Evolutionary conservation across 2,329 filamentous ascomycete species (phyloP).

Genomic region (Plectosphaerella plurivora): DNA sequence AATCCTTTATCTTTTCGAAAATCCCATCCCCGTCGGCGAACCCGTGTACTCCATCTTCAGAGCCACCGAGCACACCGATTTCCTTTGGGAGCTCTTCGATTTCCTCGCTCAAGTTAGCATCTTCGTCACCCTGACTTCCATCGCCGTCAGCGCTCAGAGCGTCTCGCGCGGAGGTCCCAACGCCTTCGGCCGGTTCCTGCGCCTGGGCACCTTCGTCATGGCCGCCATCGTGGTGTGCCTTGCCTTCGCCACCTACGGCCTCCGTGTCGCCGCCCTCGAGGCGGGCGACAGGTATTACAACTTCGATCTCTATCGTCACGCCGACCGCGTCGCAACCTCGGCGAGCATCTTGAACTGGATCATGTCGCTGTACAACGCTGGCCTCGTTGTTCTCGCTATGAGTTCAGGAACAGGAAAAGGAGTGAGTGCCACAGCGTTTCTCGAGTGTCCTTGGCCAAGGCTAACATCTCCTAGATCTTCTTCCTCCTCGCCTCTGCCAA

Average conservation of each 20-base stretch:
- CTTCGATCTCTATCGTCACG: background rate
- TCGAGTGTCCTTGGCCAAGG: background rate
- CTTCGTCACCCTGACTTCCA: background rate
- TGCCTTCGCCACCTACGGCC: background rate
- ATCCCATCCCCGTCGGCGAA: background rate
- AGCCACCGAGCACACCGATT: background rate
- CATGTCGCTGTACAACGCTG: background rate
- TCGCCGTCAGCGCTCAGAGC: background rate
- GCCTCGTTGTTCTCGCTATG: background rate
- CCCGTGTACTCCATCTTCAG: background rate
- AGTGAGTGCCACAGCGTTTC: background rate
- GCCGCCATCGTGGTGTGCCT: background rate
- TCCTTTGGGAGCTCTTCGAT: background rate
- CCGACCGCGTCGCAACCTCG: background rate
- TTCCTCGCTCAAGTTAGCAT: background rate
- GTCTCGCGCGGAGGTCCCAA: background rate
- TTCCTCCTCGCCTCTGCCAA: background rate
- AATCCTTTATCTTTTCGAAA: background rate
- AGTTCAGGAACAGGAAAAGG: background rate
- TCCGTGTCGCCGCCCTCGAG: background rate
- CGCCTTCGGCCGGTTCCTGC: background rate
- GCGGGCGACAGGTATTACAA: background rate
- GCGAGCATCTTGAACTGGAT: background rate
- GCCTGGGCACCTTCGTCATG: background rate
- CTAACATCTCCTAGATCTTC: background rate